Evolutionary conservation across 139 green algal species (phyloP), one percentile per base, ranked within the genome.

Genomic region (Chlamydomonas urium): DNA sequence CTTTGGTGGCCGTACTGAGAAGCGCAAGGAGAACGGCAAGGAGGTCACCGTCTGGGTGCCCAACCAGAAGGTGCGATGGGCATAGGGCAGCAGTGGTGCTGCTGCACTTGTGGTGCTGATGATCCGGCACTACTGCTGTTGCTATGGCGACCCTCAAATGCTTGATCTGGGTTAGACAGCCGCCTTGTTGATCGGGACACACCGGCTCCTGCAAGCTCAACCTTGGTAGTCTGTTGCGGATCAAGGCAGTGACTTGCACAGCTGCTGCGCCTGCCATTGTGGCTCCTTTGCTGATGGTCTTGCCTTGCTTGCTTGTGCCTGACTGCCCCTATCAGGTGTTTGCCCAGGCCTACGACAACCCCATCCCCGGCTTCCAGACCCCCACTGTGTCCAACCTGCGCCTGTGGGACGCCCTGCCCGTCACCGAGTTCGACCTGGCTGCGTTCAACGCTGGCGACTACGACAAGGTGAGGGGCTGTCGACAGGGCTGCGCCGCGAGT

Each of bases 361-460:
- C 96, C 35, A 97, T 99, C 82, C 94, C 96, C 6, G 96, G 94
- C 66, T 98, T 88, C 75, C 31, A 86, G 72, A 99, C 94, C 37
- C 75, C 76, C 69, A 98, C 94, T 65, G 90, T 85, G 35, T 90
- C 86, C 86, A 98, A 97, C 89, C 86, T 99, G 80, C 86, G 96
- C n/a, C 86, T 99, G 77, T 99, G 93, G 93, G 88, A 93, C 60
- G 91, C 92, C 17, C 73, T 91, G 79, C 90, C 96, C 4, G n/a
- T 88, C 2, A 83, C 61, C 2, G 96, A 99, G 82, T 97, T 99
- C 62, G 89, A 98, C 79, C 90, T 99, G 70, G 74, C 74, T 21
- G 82, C 85, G 3, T 96, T 96, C 89, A 96, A 96, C 81, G 85
- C 85, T 1, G 90, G 89, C 38, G 88, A 95, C 57, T 95, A 95